Evolutionary conservation across 345 rosid species (phyloP), one percentile per base, ranked within the genome.

Genomic region (Eucalyptus camaldulensis): DNA sequence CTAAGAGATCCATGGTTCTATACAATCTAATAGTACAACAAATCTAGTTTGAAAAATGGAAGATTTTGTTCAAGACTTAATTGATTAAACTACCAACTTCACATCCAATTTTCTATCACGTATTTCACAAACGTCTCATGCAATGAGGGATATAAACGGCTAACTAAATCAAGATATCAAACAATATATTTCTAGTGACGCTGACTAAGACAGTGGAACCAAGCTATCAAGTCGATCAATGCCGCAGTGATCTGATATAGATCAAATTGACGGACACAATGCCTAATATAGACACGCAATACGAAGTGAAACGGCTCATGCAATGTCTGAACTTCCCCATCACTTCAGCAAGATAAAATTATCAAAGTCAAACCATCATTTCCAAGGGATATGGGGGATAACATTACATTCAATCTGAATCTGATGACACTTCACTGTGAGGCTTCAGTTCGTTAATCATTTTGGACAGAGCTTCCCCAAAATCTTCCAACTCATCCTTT

Each of bases 401-500:
- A 87, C 54, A 22, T 67, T 25, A 60, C 80, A 76, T 49, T 90
- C 92, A 98, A 53, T 97, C 99, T 3, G 98, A 98, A 90, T 98
- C 98, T 0, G 95, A 94, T 50, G 95, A 94, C 67, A 13, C 56
- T n/a, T 92, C 89, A 49, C 89, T 86, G 29, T 89, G 87, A 87
- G 96, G 94, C 85, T 93, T 90, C 10, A 98, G 80, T 76, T 93
- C 90, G 49, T 91, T 45, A 29, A 95, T 94, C 98, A 98, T 95
- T 90, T 93, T 94, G 11, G 94, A 91, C 86, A 97, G 85, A n/a
- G 49, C 90, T 94, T 98, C 97, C 53, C 96, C 95, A 72, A 96
- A 91, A 56, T 97, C 99, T 62, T 95, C 96, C 67, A 96, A 87
- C 49, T 97, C 99, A 65, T 98, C 99, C 91, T 91, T 95, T 62